Conservation (phyloP, 2,329 filamentous ascomycete genomes). For the Neofusicoccum laricinum region DNA sequence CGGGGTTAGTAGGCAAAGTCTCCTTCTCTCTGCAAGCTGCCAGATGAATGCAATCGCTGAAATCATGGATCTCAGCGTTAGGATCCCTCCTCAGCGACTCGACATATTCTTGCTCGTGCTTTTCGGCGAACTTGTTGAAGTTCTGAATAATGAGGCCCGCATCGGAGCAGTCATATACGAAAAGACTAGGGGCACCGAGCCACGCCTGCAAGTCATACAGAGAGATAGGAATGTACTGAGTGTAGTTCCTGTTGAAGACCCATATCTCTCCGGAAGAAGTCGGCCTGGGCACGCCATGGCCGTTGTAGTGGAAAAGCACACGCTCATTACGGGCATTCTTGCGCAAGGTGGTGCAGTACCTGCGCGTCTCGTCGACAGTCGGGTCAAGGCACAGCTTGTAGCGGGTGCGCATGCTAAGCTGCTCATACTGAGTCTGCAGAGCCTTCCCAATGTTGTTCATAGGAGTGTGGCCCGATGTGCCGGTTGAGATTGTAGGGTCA, state of each 20-base stretch:
- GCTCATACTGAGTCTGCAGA: slow-evolving; percentile 95
- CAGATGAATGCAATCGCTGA: slow-evolving; percentile 86
- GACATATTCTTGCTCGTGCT: slow-evolving; percentile 85
- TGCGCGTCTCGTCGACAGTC: slow-evolving; percentile 95
- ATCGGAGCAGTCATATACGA: slow-evolving; percentile 97
- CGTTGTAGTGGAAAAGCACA: slow-evolving; percentile 97
- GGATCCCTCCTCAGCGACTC: slow-evolving; percentile 75
- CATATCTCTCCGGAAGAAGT: slow-evolving; percentile 96
- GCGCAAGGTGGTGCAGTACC: slow-evolving; percentile 86
- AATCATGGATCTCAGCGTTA: slow-evolving; percentile 59
- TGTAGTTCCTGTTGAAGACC: slow-evolving; percentile 99
- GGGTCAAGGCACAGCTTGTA: slow-evolving; percentile 98
- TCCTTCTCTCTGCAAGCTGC: slow-evolving; percentile 89
- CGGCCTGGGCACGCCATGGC: slow-evolving; percentile 93
- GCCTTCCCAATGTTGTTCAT: slow-evolving; percentile 94
- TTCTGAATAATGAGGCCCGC: slow-evolving; percentile 94
- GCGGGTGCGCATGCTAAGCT: slow-evolving; percentile 86
- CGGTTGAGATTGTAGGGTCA: slow-evolving; percentile 77
- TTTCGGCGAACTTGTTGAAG: slow-evolving; percentile 90
- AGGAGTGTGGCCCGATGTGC: slow-evolving; percentile 69
- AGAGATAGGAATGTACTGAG: slow-evolving; percentile 96
- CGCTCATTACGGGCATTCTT: slow-evolving; percentile 94
- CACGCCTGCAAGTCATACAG: slow-evolving; percentile 93
- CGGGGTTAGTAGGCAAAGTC: slow-evolving; percentile 89
- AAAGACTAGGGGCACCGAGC: slow-evolving; percentile 92